Conservation (phyloP, 108 stramenopile species). For the Fragilaria crotonensis region DNA sequence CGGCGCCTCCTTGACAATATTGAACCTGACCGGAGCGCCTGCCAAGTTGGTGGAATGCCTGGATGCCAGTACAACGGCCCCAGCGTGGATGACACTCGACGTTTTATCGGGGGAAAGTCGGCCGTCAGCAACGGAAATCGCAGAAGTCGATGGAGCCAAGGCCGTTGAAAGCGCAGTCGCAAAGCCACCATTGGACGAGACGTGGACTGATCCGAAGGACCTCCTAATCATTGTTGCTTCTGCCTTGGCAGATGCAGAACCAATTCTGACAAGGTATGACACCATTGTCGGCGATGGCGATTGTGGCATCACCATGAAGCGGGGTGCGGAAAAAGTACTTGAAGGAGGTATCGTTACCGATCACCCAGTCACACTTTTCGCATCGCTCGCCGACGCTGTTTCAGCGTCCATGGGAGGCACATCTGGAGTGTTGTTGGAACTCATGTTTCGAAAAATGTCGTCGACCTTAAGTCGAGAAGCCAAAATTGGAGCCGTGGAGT, state of each 20-base stretch:
- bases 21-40: conserved; percentile 43
- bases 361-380: conserved; percentile 58
- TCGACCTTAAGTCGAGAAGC: conserved; percentile 27
- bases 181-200: conserved; percentile 32
- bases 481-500: conserved; percentile 33
- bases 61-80: conserved; percentile 79
- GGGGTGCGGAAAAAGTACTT: conserved; percentile 81
- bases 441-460: conserved; percentile 84
- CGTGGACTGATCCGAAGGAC: conserved; percentile 25
- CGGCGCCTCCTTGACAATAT: conserved; percentile 85
- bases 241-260: conserved; percentile 72
- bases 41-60: conserved; percentile 42
- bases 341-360: conserved; percentile 23
- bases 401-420: conserved; percentile 93
- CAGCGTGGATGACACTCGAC: conserved; percentile 75
- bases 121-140: conserved; percentile 42
- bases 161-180: conserved; percentile 7
- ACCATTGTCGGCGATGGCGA: conserved; percentile 97
- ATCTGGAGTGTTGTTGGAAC: conserved; percentile 87
- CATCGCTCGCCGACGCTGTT: conserved; percentile 69
- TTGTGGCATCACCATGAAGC: conserved; percentile 92
- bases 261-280: conserved; percentile 77
- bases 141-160: conserved; percentile 29
- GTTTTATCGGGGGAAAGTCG: conserved; percentile 33
- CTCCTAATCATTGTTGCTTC: conserved; percentile 37